Base-by-base conservation (phyloP, 2,329 filamentous ascomycete species). In the Neoarthrinium moseri region DNA sequence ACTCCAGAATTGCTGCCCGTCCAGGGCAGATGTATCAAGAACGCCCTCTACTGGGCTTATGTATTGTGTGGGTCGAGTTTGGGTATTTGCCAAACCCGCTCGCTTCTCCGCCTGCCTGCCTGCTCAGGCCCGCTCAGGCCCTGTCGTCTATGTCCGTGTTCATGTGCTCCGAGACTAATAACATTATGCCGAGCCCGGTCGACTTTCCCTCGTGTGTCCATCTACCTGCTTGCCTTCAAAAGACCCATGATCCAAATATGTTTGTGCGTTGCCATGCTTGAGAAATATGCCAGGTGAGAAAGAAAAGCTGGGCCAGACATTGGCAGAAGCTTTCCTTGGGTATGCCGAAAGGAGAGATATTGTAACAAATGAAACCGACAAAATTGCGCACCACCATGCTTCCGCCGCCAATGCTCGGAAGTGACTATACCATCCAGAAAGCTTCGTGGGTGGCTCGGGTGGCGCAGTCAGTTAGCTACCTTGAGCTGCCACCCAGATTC, bases 191-290 rank as follows among this genome's bases (percentile, higher is more conserved):
- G 23, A 21, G 15, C 37, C 37, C 18, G 6, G 15, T 23, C 21
- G 15, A 15, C 23, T 17, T 29, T 29, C 20, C 37, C 24, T 40
- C n/a, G 30, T 29, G 37, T 20, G 27, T 26, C 24, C 30, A 26
- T 40, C 37, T 40, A 40, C n/a, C n/a, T 40, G 37, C 30, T 20
- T 40, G 23, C 30, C 37, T 26, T 20, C 23, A n/a, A 27, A 27
- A 35, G 37, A 20, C 37, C 18, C n/a, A 17, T 40, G 15, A 24
- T 40, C 37, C 37, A 40, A 27, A 15, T 29, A 40, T 40, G 22
- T 20, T 24, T 22, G 21, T 40, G 37, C 21, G 18, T 40, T 23
- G 35, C n/a, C 32, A 34, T 17, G 24, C 37, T 13, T 15, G 24
- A 12, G 15, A 20, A 21, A 17, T 40, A 18, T 24, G 10, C 23